Percentiles rank a stretch among this genome's conserved stretches.
Conservation (phyloP, 2,329 filamentous ascomycete genomes). For the Teratosphaeria zuluensis region DNA sequence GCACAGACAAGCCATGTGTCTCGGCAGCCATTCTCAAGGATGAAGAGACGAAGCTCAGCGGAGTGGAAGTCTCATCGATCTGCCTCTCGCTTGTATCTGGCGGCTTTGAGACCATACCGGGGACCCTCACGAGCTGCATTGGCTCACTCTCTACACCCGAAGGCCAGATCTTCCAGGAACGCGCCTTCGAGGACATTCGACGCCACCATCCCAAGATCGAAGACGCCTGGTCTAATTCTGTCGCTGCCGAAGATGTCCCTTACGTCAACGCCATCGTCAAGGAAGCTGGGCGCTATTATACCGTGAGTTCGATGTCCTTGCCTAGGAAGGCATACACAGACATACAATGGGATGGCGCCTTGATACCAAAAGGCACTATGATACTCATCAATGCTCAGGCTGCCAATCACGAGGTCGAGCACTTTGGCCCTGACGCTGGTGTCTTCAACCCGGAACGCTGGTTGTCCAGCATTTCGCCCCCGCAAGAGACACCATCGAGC, state of each 20-base stretch:
- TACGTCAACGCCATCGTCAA: conserved; percentile 42
- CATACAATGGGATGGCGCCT: conserved; percentile 42
- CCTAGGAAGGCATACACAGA: conserved; percentile 43
- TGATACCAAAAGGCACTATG: conserved; percentile 45
- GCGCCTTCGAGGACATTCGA: conserved; percentile 44
- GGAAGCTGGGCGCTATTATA: conserved; percentile 45
- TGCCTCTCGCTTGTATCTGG: conserved; percentile 45
- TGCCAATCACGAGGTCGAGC: conserved; percentile 43
- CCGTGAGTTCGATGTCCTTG: conserved; percentile 44
- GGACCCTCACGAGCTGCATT: conserved; percentile 43
- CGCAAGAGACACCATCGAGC: conserved; percentile 21
- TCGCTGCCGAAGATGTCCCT: conserved; percentile 39
- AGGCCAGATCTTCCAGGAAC: conserved; percentile 44
- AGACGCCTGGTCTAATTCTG: conserved; percentile 39
- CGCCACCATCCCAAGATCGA: conserved; percentile 36
- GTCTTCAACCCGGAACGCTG: conserved; percentile 43
- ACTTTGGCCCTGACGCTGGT: conserved; percentile 38
- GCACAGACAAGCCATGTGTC: conserved; percentile 46
- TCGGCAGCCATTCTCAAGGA: conserved; percentile 44
- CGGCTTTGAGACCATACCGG: conserved; percentile 47
- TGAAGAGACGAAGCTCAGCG: conserved; percentile 43
- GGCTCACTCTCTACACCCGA: conserved; percentile 40
- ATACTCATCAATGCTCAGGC: conserved; percentile 47
- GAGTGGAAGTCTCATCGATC: conserved; percentile 45
- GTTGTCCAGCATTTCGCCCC: conserved; percentile 31